A percentile compares a stretch with the other conserved stretches of the same genome.
These are phyloP conservation scores for Herpetospermum pedunculosum DNA, from an alignment of 306 rosid genomes.

Conservation along the genomic window DNA sequence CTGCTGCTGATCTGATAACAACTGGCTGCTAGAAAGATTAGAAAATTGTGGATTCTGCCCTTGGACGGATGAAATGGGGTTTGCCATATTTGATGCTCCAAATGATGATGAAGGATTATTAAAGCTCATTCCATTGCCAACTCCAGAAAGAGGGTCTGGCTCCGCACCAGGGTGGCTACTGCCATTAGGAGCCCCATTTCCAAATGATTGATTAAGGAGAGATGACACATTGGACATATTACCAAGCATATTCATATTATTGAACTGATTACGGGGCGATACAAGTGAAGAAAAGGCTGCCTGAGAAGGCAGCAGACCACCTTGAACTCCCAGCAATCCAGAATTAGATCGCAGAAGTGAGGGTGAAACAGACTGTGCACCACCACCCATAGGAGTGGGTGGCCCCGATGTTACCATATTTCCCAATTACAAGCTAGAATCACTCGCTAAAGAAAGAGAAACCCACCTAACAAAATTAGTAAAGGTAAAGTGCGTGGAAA, in stretches of 20 bases:
- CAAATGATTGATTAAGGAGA: conserved; percentile 63
- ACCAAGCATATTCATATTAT: conserved; percentile 69
- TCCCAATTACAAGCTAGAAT: conserved; percentile 22
- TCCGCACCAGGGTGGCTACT: conserved; percentile 59
- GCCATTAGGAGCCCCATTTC: conserved; percentile 61
- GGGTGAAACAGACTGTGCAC: conserved; percentile 69
- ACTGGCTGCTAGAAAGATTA: conserved; percentile 55
- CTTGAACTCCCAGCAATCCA: conserved; percentile 83
- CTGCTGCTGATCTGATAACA: conserved; percentile 63
- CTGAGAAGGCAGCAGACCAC: conserved; percentile 67
- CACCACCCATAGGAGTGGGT: conserved; percentile 69
- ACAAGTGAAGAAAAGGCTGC: conserved; percentile 52
- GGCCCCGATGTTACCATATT: conserved; percentile 92
- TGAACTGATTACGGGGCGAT: conserved; percentile 60
- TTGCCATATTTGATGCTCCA: conserved; percentile 45
- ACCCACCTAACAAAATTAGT: conserved; percentile 37
- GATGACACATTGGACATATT: conserved; percentile 63
- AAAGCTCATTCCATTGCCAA: conserved; percentile 64
- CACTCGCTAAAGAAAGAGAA: conserved; percentile 24
- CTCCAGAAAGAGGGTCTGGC: conserved; percentile 52
- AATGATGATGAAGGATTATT: conserved; percentile 43
- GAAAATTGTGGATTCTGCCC: conserved; percentile 76
- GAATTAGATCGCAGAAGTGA: conserved; percentile 81
- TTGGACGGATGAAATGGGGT: conserved; percentile 57
- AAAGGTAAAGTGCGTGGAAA: conserved; percentile 26